Evolutionary conservation across 2,329 filamentous ascomycete species (phyloP), one percentile per base, ranked within the genome.

Genomic region (Trichoderma sp.): DNA sequence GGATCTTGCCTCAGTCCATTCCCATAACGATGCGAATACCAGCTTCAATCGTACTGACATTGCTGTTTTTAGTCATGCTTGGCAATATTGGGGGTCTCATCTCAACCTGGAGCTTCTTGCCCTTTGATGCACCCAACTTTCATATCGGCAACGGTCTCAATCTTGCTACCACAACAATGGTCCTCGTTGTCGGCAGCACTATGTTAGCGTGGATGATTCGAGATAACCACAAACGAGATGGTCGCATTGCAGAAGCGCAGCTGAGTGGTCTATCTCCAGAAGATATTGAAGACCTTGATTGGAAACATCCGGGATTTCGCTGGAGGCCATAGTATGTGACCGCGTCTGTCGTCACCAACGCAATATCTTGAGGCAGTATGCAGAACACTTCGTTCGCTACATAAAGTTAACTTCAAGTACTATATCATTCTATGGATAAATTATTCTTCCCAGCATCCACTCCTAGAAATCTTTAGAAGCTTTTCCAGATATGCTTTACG

Each of bases 1-100:
- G 90, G 13, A 6, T 48, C 42, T 48, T 22, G 0, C 9, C 19
- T 48, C 19, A 6, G n/a, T 48, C 19, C 6, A 22, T 22, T 5
- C 5, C 42, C 5, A 48, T 19, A 22, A 48, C 5, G 5, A 3
- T 7, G 42, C 42, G n/a, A 19, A n/a, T 45, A 12, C 5, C 39
- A 45, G 19, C n/a, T n/a, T 6, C 5, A 2, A 10, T 10, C n/a
- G 10, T 48, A 3, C 42, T 48, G 5, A 48, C 42, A 22, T 22
- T 22, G n/a, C 42, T 48, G 1, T 13, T 5, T 48, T 22, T 13
- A 48, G 42, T 48, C 19, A 48, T 48, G 42, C 42, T 48, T 48
- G 42, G 42, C 19, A 48, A 48, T 5, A 48, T 48, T 22, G 42
- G 42, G 10, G 42, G 42, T 7, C 42, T 48, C 42, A 48, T 48